Conservation (phyloP, 73 alveolate species). For the Uronychia setigera region DNA sequence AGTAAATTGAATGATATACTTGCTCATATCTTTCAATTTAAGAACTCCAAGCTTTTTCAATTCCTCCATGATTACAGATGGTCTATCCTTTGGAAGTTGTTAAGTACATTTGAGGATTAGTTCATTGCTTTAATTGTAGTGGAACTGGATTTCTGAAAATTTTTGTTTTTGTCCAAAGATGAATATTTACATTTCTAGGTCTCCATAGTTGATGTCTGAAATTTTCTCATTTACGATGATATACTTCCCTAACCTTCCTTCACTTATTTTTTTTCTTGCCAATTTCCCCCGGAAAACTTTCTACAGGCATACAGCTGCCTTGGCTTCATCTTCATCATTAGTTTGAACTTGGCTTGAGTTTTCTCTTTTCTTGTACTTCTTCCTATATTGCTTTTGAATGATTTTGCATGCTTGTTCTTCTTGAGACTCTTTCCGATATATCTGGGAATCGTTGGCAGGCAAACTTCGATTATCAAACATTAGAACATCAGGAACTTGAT, state of each 20-base stretch:
- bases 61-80: background rate
- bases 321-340: no score
- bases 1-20: background rate
- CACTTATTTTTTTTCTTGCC: background rate
- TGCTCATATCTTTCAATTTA: background rate
- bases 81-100: background rate
- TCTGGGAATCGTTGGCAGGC: background rate
- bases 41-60: background rate
- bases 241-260: background rate
- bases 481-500: background rate
- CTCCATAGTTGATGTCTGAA: background rate
- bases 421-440: background rate
- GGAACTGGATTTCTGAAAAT: background rate
- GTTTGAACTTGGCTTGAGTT: no score
- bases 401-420: background rate
- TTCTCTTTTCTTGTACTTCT: background rate
- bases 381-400: background rate
- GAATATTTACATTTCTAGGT: background rate
- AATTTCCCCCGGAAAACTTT: background rate
- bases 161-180: background rate
- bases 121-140: background rate
- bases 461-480: background rate
- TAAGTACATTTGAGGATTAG: background rate
- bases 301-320: background rate
- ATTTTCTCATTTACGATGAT: background rate